phyloP scores from a whole-genome alignment of 441 rosid species.

The Croton setiger region DNA sequence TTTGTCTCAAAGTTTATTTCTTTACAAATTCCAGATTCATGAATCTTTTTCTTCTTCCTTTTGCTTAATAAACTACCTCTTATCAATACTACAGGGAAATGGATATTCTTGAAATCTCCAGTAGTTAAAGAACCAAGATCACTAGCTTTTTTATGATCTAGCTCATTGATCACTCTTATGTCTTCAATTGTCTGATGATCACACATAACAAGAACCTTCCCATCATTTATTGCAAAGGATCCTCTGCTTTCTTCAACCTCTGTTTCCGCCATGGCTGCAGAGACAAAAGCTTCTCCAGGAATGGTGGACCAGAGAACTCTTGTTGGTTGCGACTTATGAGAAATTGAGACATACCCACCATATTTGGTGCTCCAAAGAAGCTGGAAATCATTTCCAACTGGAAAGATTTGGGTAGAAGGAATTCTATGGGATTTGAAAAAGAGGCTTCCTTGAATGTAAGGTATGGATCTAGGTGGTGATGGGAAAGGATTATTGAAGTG shows the following conservation, averaged over 20 bases:
- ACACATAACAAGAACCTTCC: slow-evolving; percentile 33
- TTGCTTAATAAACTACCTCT: slow-evolving; percentile 43
- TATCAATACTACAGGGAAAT: slow-evolving; percentile 37
- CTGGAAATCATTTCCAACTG: slow-evolving; percentile 50
- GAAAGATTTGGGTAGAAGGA: slow-evolving; percentile 29
- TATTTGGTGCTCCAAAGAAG: slow-evolving; percentile 42
- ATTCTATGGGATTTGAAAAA: slow-evolving; percentile 26
- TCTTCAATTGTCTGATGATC: slow-evolving; percentile 52
- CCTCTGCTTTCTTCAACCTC: slow-evolving; percentile 75
- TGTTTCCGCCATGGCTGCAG: slow-evolving; percentile 52
- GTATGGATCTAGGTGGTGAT: slow-evolving; percentile 41
- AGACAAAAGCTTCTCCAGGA: slow-evolving; percentile 55
- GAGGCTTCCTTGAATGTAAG: slow-evolving; percentile 46
- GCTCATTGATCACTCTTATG: slow-evolving; percentile 30
- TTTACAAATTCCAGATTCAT: slow-evolving; percentile 19
- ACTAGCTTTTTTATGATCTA: slow-evolving; percentile 12
- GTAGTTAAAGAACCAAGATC: slow-evolving; percentile 16
- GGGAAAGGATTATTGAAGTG: slow-evolving; percentile 66
- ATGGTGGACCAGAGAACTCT: slow-evolving; percentile 53
- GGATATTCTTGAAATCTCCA: slow-evolving; percentile 19
- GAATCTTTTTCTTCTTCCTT: slow-evolving; percentile 22
- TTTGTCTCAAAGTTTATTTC: slow-evolving; percentile 13
- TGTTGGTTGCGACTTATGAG: slow-evolving; percentile 39
- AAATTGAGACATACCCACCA: slow-evolving; percentile 47
- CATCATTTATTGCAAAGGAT: slow-evolving; percentile 47